Evolutionary conservation across 768 basidiomycete species (phyloP).

Genomic region (Phanerochaete carnosa): DNA sequence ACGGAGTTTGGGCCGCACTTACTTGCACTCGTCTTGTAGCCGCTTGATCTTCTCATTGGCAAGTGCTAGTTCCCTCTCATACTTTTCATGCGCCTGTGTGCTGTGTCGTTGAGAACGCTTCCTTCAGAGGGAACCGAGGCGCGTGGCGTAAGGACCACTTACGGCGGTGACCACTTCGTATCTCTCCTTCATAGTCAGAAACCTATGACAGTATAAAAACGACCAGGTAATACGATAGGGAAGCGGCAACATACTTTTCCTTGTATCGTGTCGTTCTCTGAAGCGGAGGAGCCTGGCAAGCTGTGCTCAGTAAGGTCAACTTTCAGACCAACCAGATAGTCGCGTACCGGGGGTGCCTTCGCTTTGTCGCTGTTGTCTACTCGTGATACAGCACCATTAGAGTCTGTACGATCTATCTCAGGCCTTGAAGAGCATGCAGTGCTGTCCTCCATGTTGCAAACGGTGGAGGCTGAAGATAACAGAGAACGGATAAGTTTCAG

Average conservation of each 20-base stretch:
- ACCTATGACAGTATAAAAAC: background rate
- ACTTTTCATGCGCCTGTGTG: conserved; percentile 20
- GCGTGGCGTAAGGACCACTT: conserved; percentile 1
- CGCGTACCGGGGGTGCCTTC: background rate
- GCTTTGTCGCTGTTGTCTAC: conserved; percentile 2
- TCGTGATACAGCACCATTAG: background rate
- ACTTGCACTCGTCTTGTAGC: conserved; percentile 29
- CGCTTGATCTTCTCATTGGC: conserved; percentile 24
- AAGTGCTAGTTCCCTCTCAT: conserved; percentile 19
- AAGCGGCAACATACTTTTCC: conserved; percentile 3
- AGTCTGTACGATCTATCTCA: conserved; percentile 3
- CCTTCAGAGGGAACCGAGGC: background rate
- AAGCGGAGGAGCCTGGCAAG: background rate
- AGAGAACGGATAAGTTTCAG: background rate
- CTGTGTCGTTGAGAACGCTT: background rate
- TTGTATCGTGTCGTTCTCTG: conserved; percentile 7
- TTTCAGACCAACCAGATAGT: background rate
- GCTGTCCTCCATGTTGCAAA: background rate
- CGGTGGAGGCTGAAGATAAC: background rate
- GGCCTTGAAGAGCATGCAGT: background rate
- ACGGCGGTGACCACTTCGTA: conserved; percentile 16
- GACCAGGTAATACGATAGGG: background rate
- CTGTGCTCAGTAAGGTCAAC: background rate
- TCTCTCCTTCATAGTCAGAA: conserved; percentile 13
- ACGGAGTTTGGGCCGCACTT: background rate